Base-by-base conservation (phyloP, 192 early-diverging fungal genomes). In the Gryganskiella cystojenkinii region DNA sequence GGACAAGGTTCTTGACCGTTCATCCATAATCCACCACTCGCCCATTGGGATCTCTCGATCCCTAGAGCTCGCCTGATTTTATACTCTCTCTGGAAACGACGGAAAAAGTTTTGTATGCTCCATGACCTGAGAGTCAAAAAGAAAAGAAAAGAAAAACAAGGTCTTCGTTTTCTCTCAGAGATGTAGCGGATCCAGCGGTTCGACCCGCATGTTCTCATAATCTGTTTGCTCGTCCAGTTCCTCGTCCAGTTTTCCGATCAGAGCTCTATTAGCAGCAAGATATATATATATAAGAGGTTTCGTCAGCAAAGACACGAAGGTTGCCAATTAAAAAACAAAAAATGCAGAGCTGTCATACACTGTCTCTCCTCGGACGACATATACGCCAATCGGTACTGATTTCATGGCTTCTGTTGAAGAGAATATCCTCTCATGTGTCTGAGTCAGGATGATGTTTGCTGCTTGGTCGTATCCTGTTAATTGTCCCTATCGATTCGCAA, bases 301-400 rank as follows among this genome's bases (percentile, higher is more conserved):
- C 17, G 24, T n/a, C 49, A 4, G 4, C 10, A 19, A n/a, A 55
- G 0, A 24, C 7, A 55, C 25, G 2, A 31, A 14, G 1, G 30
- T 2, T 28, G 28, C 27, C 53, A 2, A 50, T 44, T 15, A 35
- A 37, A 37, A 37, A 25, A 15, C 13, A 24, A 60, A 42, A 45
- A 60, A 56, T n/a, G 28, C 4, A 7, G 8, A 13, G 24, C 13
- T 55, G 22, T 2, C 37, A 43, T 78, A 78, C 65, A 78, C 68
- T 19, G 65, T 78, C 49, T 78, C 73, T 33, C 73, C 66, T 31
- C 66, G 58, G 28, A 78, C 56, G 35, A 78, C 60, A 63, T 78
- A 78, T 61, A 78, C 73, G 7, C 73, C 66, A 45, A 78, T 78
- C n/a, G 73, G 61, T 34, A 78, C 64, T 44, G 66, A 59, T 47